A percentile compares a stretch with the other conserved stretches of the same genome.
These are phyloP conservation scores for Fusarium devonianum DNA, from an alignment of 2,329 filamentous ascomycete species.

Conservation along the genomic window DNA sequence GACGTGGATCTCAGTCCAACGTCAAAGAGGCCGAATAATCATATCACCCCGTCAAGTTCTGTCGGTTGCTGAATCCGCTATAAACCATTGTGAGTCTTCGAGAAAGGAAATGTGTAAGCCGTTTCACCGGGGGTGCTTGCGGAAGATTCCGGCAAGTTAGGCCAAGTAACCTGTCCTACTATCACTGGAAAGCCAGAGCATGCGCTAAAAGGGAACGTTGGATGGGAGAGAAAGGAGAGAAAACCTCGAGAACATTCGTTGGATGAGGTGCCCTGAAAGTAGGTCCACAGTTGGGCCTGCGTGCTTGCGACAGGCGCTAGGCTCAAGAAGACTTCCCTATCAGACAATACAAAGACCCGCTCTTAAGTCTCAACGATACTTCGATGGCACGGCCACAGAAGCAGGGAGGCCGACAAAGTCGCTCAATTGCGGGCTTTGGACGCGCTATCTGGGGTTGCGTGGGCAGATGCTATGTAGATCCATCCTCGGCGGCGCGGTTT, in stretches of 20 bases:
- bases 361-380: constrained; percentile 30
- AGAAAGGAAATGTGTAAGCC: too few relatives aligned
- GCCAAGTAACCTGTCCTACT: constrained; percentile 20
- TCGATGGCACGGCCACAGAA: not conserved
- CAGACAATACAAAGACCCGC: constrained; percentile 31
- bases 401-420: constrained; percentile 5
- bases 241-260: constrained; percentile 36
- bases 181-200: constrained; percentile 30
- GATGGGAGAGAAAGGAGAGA: too few relatives aligned
- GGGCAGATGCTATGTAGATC: constrained; percentile 44
- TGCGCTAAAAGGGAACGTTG: constrained; percentile 10
- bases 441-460: constrained; percentile 40
- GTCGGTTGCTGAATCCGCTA: too few relatives aligned
- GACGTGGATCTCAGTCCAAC: too few relatives aligned
- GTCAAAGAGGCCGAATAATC: too few relatives aligned
- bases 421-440: constrained; percentile 30
- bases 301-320: constrained; percentile 43
- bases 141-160: constrained; percentile 6
- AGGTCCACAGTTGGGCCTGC: constrained; percentile 49
- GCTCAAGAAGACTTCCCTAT: constrained; percentile 37
- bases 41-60: too few relatives aligned
- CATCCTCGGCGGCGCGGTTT: constrained; percentile 42
- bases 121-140: constrained; percentile 24
- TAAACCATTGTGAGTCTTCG: too few relatives aligned
- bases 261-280: constrained; percentile 28